Evolutionary conservation across 2,329 filamentous ascomycete genomes (phyloP).

Genomic region (Sarocladium strictum): DNA sequence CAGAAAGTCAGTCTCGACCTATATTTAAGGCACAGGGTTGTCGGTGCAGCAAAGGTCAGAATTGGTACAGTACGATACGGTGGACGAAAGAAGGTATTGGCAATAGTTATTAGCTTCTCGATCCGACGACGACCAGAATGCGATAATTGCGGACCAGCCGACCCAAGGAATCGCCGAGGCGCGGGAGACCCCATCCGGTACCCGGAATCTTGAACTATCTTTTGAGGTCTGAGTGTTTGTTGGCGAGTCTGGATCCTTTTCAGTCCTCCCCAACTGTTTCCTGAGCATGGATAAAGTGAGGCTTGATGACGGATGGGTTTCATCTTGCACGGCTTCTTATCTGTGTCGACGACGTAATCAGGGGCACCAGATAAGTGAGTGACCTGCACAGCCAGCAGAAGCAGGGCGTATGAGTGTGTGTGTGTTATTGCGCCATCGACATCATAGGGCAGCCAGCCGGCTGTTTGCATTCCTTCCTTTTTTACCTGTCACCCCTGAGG

Average conservation of each 20-base stretch:
- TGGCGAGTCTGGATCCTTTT: no score
- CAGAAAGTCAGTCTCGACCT: no score
- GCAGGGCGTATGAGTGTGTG: background rate
- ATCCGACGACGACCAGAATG: no score
- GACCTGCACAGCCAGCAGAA: background rate
- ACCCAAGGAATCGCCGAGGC: slow-evolving; percentile 3
- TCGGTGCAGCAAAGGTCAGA: no score
- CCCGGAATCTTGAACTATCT: no score
- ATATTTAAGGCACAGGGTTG: no score
- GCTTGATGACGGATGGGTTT: background rate
- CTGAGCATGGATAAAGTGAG: no score
- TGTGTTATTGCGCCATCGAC: slow-evolving; percentile 3
- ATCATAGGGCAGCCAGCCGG: background rate
- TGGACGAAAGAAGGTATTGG: no score
- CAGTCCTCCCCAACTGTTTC: no score
- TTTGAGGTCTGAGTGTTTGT: no score
- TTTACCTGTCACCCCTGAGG: background rate
- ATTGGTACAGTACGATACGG: no score
- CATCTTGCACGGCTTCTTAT: background rate
- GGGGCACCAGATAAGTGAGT: background rate
- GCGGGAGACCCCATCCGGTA: background rate
- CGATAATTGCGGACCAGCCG: background rate
- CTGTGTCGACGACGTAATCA: background rate
- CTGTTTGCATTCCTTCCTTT: no score
- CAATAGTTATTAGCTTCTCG: background rate